A percentile compares a stretch with the other conserved stretches of the same genome.
Evolutionary conservation across 306 rosid species (phyloP).

Genomic region (Pyrus bretschneideri): DNA sequence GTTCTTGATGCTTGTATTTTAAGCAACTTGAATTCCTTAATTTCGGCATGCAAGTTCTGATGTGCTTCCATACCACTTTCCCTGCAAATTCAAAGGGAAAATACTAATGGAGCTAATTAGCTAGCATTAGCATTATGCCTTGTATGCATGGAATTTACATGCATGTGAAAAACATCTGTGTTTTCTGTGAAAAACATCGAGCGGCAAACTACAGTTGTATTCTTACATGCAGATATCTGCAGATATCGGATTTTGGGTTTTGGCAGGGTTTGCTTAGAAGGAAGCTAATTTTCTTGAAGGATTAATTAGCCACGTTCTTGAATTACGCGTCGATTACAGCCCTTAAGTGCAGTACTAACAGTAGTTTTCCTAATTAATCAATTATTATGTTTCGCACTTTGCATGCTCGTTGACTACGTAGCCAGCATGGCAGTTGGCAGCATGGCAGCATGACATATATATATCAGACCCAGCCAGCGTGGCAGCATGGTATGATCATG

Average conservation of each 20-base stretch:
- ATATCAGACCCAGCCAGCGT: not conserved
- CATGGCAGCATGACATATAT: not conserved
- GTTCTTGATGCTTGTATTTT: constrained; percentile 30
- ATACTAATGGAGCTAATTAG: not conserved
- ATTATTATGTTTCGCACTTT: not conserved
- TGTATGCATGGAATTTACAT: not conserved
- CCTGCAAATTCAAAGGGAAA: not conserved
- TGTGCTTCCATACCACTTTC: constrained; percentile 20
- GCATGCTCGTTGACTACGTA: constrained; percentile 20
- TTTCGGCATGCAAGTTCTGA: constrained; percentile 28
- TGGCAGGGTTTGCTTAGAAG: constrained; percentile 21
- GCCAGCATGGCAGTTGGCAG: not conserved
- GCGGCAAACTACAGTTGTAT: constrained; percentile 24
- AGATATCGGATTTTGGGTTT: not conserved
- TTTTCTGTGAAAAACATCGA: not conserved
- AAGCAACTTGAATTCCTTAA: constrained; percentile 10
- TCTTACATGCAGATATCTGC: not conserved
- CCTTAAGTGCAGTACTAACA: constrained; percentile 19
- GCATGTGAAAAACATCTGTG: constrained; percentile 28
- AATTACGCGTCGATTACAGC: constrained; percentile 21
- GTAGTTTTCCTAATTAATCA: not conserved
- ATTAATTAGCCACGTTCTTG: not conserved
- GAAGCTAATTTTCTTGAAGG: constrained; percentile 11
- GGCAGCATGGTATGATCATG: not conserved
- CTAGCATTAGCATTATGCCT: not conserved